These are phyloP conservation scores for Phaeotremella fagi DNA, from an alignment of 768 basidiomycete species.

Conservation along the genomic window DNA sequence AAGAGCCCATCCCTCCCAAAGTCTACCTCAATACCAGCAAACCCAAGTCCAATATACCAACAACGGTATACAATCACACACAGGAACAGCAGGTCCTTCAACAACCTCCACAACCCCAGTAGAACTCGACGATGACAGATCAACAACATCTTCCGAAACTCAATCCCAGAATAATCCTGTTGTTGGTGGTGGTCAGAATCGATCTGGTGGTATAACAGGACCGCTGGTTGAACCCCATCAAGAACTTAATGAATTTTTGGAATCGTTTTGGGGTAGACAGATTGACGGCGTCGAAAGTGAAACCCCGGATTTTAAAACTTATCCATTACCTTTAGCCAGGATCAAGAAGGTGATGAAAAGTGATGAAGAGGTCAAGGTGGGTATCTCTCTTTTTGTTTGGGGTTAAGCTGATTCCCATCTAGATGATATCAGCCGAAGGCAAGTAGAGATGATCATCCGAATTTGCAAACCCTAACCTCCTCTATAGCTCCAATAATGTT, in stretches of 20 bases:
- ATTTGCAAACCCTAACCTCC: conserved; percentile 5
- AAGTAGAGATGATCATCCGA: conserved; percentile 40
- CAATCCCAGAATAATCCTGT: background rate
- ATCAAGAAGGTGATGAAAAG: conserved; percentile 51
- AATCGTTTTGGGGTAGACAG: conserved; percentile 85
- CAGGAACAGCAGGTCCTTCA: too few relatives aligned
- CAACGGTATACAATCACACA: too few relatives aligned
- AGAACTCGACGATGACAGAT: background rate
- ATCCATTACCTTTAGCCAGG: conserved; percentile 78
- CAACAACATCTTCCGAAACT: background rate
- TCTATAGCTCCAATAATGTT: conserved; percentile 80
- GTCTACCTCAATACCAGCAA: background rate
- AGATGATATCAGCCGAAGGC: conserved; percentile 99
- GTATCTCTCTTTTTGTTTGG: conserved; percentile 27
- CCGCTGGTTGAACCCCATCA: conserved; percentile 80
- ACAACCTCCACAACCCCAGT: background rate
- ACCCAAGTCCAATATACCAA: too few relatives aligned
- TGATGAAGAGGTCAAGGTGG: conserved; percentile 50
- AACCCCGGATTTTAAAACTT: conserved; percentile 60
- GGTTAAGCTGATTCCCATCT: background rate
- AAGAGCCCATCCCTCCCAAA: background rate
- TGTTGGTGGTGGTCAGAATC: background rate
- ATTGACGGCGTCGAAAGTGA: conserved; percentile 81
- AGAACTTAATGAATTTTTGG: conserved; percentile 77
- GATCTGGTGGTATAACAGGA: conserved; percentile 1